Percentiles rank a stretch among this genome's conserved stretches.
Evolutionary conservation across 2,329 filamentous ascomycete species (phyloP).

Genomic region (Scopulariopsis brevicaulis): DNA sequence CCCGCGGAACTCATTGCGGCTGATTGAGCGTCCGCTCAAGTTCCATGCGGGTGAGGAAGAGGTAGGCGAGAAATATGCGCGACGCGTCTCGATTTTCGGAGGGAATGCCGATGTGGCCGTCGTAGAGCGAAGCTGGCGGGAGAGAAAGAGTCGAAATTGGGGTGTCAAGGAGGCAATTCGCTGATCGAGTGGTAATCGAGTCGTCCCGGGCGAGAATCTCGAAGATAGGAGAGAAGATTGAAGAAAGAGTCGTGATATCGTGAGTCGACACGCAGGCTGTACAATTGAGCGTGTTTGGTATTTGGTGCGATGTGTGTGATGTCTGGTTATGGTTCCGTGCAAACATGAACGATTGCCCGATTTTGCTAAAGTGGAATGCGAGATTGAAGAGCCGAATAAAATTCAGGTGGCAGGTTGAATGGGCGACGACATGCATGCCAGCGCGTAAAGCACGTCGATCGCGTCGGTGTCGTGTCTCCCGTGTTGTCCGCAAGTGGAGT

Average conservation of each 20-base stretch:
- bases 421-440: slow-evolving; percentile 1
- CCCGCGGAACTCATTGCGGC: slow-evolving; percentile 16
- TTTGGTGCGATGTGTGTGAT: neutral
- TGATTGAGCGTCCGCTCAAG: neutral
- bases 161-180: neutral
- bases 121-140: neutral
- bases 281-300: neutral
- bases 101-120: neutral
- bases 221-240: neutral
- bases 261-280: neutral
- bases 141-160: neutral
- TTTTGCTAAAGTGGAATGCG: neutral
- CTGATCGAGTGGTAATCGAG: neutral
- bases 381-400: neutral
- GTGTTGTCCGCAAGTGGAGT: neutral
- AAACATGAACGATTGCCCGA: neutral
- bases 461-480: neutral
- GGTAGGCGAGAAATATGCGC: neutral
- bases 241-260: neutral
- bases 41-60: neutral
- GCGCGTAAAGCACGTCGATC: slow-evolving; percentile 4
- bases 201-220: neutral
- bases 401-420: slow-evolving; percentile 4
- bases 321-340: neutral
- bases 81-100: neutral